Evolutionary conservation across 129 eudicot species (phyloP), one percentile per base, ranked within the genome.

Genomic region (Escallonia herrerae): DNA sequence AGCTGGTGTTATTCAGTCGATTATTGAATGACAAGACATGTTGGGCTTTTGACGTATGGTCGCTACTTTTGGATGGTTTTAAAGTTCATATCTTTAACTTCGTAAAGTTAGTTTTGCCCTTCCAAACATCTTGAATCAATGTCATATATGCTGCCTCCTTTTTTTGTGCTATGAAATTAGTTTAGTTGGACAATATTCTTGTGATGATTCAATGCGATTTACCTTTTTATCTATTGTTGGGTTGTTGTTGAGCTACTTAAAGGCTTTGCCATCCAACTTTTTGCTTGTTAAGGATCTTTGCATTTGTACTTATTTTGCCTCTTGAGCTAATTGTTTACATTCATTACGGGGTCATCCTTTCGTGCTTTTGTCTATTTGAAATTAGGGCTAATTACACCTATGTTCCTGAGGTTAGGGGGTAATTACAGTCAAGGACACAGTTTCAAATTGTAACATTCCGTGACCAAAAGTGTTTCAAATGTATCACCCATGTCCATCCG

Each of bases 1-100:
- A 60, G 98, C 96, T 37, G 96, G 96, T 62, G 98, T 91, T 64
- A 91, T 88, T 73, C 80, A 74, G 65, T 14, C 78, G 41, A 91
- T 91, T 69, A 63, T 91, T 43, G 91, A 81, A 83, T 88, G 87
- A 82, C 71, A 6, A 49, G 50, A 39, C 43, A 43, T 7, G 15
- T 64, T 40, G 57, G 47, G 47, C 44, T 37, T 55, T 14, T 33
- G 56, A 38, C 66, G 39, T 4, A 11, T 62, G 48, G 13, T 43
- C 55, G 15, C 40, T 61, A 9, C 67, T 71, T 76, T 54, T 52
- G 63, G 76, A 55, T 72, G 79, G 60, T 80, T 71, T 72, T 56
- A 73, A 72, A 72, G 56, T 57, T 65, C 42, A 53, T 52, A 65
- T 76, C 42, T 56, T 40, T 62, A 66, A 51, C 57, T 74, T 73